Conservation (phyloP, 2,329 filamentous ascomycete species). For the Aspergillus floridensis region DNA sequence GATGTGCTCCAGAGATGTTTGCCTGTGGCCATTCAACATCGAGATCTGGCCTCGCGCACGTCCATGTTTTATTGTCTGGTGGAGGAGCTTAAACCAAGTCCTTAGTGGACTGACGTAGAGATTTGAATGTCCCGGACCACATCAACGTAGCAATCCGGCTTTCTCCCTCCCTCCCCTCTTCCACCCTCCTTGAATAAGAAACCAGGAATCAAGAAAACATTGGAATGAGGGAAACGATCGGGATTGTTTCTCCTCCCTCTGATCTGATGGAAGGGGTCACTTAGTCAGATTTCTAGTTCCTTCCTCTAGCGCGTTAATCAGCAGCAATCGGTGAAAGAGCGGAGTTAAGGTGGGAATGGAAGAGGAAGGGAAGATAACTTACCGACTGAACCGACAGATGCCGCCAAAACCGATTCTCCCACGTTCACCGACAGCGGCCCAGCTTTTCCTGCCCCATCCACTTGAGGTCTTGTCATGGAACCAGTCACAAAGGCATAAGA, state of each 20-base stretch:
- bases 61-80: not conserved
- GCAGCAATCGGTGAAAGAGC: not conserved
- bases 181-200: not conserved
- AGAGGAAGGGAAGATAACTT: not conserved
- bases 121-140: not conserved
- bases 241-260: not conserved
- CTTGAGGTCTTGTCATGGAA: no score
- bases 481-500: no score
- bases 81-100: not conserved
- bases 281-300: not conserved
- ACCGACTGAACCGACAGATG: not conserved
- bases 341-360: not conserved
- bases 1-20: not conserved
- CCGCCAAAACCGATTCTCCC: not conserved
- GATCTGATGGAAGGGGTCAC: not conserved
- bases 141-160: not conserved
- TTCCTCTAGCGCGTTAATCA: not conserved
- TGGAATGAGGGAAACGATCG: not conserved
- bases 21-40: not conserved
- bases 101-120: not conserved
- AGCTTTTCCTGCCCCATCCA: not conserved
- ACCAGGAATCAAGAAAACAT: not conserved
- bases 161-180: not conserved
- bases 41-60: not conserved
- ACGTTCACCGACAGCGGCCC: not conserved